Percentiles rank a stretch among this genome's conserved stretches.
phyloP scores from a whole-genome alignment of 306 rosid genomes.

The Sesbania bispinosa region DNA sequence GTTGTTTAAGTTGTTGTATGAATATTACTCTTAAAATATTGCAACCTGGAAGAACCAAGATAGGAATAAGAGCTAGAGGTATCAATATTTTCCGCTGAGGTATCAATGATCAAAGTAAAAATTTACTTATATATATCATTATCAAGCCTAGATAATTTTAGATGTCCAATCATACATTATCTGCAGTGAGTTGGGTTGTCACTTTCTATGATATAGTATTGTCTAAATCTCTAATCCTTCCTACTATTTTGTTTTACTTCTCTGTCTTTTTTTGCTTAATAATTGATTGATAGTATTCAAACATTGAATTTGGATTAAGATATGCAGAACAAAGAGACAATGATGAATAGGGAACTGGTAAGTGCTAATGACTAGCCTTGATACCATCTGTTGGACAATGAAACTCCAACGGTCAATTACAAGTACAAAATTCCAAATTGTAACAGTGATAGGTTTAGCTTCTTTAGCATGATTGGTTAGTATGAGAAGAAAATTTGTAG shows the following conservation, averaged over 20 bases:
- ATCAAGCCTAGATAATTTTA: not conserved
- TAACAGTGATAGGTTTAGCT: not conserved
- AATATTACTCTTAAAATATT: too few relatives aligned
- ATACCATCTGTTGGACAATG: not conserved
- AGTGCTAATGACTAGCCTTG: constrained; percentile 7
- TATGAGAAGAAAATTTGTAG: not conserved
- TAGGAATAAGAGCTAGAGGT: constrained; percentile 4
- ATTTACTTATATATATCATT: constrained; percentile 6
- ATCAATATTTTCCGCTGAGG: not conserved
- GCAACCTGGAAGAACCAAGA: constrained; percentile 9
- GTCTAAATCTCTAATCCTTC: constrained; percentile 21
- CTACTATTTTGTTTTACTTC: constrained; percentile 17
- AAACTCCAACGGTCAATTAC: constrained; percentile 11
- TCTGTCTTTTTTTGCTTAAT: constrained; percentile 16
- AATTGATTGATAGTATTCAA: constrained; percentile 3
- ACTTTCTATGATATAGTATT: constrained; percentile 11
- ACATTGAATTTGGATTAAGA: constrained; percentile 14
- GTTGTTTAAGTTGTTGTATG: too few relatives aligned
- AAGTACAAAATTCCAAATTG: constrained; percentile 8
- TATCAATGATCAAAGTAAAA: constrained; percentile 3
- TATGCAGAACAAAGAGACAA: not conserved
- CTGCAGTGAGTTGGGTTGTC: constrained; percentile 25
- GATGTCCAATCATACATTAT: constrained; percentile 10
- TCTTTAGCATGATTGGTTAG: not conserved
- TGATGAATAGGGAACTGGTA: not conserved